These are phyloP conservation scores for Magnolia sinica DNA, from an alignment of 164 flowering plant genomes.

Conservation along the genomic window DNA sequence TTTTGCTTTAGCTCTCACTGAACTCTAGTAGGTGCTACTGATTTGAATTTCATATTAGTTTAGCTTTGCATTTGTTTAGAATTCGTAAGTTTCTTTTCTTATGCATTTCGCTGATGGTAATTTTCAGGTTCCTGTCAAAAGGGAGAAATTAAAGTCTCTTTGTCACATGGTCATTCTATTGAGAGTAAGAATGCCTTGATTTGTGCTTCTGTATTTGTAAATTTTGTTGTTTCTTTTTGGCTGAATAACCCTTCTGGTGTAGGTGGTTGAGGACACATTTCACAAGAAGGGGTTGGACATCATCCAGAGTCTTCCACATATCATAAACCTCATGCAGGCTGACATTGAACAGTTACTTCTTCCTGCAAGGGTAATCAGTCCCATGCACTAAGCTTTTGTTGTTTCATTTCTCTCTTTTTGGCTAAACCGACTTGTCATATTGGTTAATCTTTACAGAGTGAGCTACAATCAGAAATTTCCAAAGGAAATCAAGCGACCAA, in stretches of 20 bases:
- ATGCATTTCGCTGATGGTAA: constrained; percentile 4
- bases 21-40: neutral
- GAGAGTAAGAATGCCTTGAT: constrained; percentile 22
- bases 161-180: constrained; percentile 28
- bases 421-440: neutral
- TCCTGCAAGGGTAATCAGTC: constrained; percentile 21
- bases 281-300: constrained; percentile 25
- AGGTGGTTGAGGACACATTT: constrained; percentile 26
- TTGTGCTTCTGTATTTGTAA: neutral
- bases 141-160: constrained; percentile 27
- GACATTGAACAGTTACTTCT: constrained; percentile 23
- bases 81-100: neutral
- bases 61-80: neutral
- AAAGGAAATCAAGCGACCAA: constrained; percentile 23
- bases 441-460: constrained; percentile 15
- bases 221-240: neutral
- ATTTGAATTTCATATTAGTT: neutral
- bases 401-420: neutral
- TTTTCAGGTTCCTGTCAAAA: constrained; percentile 29
- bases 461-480: constrained; percentile 18
- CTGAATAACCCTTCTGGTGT: constrained; percentile 1
- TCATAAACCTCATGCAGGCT: constrained; percentile 23
- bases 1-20: neutral
- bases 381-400: neutral
- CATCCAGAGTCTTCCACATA: constrained; percentile 32